Evolutionary conservation across 208 protist species (phyloP), one percentile per base, ranked within the genome.

Genomic region (Trypanosoma scelopori): DNA sequence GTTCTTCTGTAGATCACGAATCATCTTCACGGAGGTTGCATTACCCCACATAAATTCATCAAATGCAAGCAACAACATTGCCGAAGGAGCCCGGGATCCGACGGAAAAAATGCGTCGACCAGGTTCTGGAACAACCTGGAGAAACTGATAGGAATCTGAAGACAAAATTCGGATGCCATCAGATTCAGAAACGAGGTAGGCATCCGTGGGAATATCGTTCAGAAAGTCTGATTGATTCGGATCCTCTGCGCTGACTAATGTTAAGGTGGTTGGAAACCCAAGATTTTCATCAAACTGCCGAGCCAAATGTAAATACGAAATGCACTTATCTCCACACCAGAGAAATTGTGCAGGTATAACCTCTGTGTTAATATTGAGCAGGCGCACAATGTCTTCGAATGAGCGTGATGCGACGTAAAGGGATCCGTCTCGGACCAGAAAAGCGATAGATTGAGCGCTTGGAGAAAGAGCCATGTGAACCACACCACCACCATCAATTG

Each of bases 21-120:
- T 55, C 76, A 91, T 87, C 18, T 74, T 75, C 45, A 91, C 82
- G 12, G 87, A 81, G 25, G 56, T 73, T 25, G 87, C 74, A 55
- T 85, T 83, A 18, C 87, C 87, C 11, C 74, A 79, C 71, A 91
- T 81, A 69, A 88, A 94, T 47, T 91, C 83, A 55, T 94, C 87
- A 65, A 85, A 94, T 3, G 82, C 80, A 48, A 74, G 63, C 23
- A 89, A 63, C 15, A 94, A 67, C 65, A 87, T 76, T 13, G 87
- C 84, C 47, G 78, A 78, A 39, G 72, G 67, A 5, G 81, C 75
- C 9, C 80, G 73, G 5, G 87, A 91, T 5, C 80, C 84, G 0
- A 87, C 76, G 42, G 84, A 82, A 71, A 94, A 94, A 59, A 94
- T 82, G 41, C 74, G 84, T 57, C 74, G 75, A 23, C 60, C 78